Evolutionary conservation across 352 stramenopile genomes (phyloP).

Genomic region (Phytophthora cactorum): DNA sequence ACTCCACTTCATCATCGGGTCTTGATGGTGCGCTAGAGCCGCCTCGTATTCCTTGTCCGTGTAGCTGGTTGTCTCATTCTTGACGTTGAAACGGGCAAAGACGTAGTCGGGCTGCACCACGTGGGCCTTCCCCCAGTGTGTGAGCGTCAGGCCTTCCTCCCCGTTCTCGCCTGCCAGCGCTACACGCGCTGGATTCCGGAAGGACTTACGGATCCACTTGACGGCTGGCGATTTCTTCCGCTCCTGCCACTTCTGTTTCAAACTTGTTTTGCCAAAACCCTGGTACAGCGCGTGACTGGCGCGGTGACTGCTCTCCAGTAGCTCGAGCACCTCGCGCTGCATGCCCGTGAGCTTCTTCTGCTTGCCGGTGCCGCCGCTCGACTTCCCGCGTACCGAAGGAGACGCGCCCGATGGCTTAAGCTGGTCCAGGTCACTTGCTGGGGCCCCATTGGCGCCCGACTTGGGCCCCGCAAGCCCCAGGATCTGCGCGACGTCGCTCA

Average conservation of each 20-base stretch:
- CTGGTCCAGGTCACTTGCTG: conserved; percentile 49
- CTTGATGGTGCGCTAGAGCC: conserved; percentile 42
- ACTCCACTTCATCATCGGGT: conserved; percentile 66
- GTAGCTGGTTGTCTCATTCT: conserved; percentile 55
- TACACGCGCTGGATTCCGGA: conserved; percentile 61
- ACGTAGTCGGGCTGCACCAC: conserved; percentile 66
- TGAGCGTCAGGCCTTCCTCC: conserved; percentile 54
- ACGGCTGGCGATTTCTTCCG: conserved; percentile 49
- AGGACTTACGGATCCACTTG: conserved; percentile 73
- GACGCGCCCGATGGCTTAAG: conserved; percentile 53
- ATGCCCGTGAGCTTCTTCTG: conserved; percentile 71
- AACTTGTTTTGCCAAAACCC: conserved; percentile 58
- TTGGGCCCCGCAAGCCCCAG: conserved; percentile 49
- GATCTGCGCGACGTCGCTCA: conserved; percentile 81
- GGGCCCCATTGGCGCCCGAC: conserved; percentile 26
- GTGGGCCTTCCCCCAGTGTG: conserved; percentile 71
- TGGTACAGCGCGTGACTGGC: conserved; percentile 68
- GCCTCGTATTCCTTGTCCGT: conserved; percentile 62
- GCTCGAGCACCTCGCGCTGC: conserved; percentile 71
- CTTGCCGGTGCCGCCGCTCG: conserved; percentile 24
- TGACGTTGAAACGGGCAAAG: conserved; percentile 74
- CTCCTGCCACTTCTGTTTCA: conserved; percentile 74
- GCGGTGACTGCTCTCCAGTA: conserved; percentile 67
- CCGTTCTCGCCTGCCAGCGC: conserved; percentile 45
- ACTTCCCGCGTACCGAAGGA: conserved; percentile 23